Percentiles rank a stretch among this genome's conserved stretches.
These are phyloP conservation scores for Abrus pulchellus DNA, from an alignment of 306 rosid genomes.

Conservation along the genomic window DNA sequence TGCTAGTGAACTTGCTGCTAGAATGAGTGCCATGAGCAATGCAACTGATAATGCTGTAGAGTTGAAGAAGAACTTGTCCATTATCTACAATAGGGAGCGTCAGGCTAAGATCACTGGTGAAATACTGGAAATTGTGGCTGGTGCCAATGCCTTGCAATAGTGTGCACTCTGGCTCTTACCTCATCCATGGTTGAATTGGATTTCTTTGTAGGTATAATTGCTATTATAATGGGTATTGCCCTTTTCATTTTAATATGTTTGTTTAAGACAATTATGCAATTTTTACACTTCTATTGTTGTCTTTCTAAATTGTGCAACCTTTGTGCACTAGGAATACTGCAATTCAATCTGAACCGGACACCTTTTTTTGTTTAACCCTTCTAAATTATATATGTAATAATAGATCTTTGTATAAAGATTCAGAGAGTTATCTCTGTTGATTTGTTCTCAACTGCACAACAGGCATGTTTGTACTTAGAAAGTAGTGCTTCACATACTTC, in stretches of 20 bases:
- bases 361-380: constrained; percentile 21
- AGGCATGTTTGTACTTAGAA: not conserved
- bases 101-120: constrained; percentile 95
- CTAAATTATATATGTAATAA: constrained; percentile 43
- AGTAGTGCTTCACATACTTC: not conserved
- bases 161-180: not conserved
- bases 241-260: constrained; percentile 45
- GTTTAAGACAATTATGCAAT: constrained; percentile 44
- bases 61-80: constrained; percentile 73
- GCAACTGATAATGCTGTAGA: constrained; percentile 81
- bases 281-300: constrained; percentile 47
- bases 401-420: constrained; percentile 46
- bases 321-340: constrained; percentile 50
- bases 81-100: constrained; percentile 74
- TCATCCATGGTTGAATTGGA: constrained; percentile 43
- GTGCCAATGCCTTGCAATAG: constrained; percentile 69
- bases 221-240: constrained; percentile 37
- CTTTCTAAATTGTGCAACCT: constrained; percentile 43
- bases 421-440: constrained; percentile 42
- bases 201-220: constrained; percentile 52
- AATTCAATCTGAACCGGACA: constrained; percentile 43
- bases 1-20: constrained; percentile 91
- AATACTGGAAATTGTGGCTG: constrained; percentile 93
- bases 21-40: constrained; percentile 93
- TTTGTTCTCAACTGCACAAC: constrained; percentile 29